These are phyloP conservation scores for Penicillium atrosanguineum DNA, from an alignment of 495 filamentous ascomycete genomes.

Conservation along the genomic window DNA sequence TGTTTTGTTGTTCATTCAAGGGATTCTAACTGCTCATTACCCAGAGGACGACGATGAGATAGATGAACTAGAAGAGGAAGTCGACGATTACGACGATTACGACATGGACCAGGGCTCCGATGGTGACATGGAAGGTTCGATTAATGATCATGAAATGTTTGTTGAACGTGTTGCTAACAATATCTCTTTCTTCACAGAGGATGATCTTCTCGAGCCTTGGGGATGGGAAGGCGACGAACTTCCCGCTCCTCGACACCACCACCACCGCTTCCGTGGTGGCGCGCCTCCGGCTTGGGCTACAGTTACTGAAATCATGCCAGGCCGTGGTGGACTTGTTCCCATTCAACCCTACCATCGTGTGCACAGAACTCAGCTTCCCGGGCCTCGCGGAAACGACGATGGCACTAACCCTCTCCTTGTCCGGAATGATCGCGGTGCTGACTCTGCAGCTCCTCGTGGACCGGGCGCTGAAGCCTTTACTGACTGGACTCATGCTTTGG, in stretches of 20 bases:
- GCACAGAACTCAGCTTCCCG: conserved; percentile 46
- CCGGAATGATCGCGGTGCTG: conserved; percentile 40
- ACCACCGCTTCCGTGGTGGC: conserved; percentile 42
- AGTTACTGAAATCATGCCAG: conserved; percentile 45
- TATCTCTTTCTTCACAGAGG: conserved; percentile 29
- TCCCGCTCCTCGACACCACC: conserved; percentile 45
- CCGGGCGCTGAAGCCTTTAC: conserved; percentile 36
- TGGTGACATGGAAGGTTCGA: conserved; percentile 42
- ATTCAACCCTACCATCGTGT: conserved; percentile 52
- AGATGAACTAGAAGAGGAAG: conserved; percentile 48
- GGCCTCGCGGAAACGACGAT: conserved; percentile 61
- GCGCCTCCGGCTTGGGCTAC: conserved; percentile 40
- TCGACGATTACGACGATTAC: conserved; percentile 48
- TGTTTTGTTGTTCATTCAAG: background rate
- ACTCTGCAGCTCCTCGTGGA: conserved; percentile 31
- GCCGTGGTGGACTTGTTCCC: conserved; percentile 41
- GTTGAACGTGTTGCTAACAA: background rate
- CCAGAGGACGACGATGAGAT: conserved; percentile 51
- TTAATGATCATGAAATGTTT: background rate
- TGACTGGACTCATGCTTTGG: conserved; percentile 59
- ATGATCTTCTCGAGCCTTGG: conserved; percentile 53
- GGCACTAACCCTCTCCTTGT: conserved; percentile 75
- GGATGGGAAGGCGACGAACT: conserved; percentile 55
- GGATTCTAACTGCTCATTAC: background rate
- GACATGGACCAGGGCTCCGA: conserved; percentile 42